phyloP scores from a whole-genome alignment of 345 rosid species.

The Angophora floribunda region DNA sequence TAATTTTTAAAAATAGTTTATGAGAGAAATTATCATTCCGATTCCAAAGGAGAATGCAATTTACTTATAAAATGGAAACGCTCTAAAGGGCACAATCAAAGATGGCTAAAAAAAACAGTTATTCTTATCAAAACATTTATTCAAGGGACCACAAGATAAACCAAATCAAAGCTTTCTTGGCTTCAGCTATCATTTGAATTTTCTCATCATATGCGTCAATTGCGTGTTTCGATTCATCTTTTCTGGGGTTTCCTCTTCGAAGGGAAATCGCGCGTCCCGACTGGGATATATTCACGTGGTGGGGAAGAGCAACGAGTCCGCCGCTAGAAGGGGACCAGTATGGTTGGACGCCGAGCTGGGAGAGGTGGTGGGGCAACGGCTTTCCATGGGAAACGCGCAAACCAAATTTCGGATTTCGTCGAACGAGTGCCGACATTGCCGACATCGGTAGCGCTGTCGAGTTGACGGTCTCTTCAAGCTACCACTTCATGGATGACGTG shows the following conservation, averaged over 20 bases:
- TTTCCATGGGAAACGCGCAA: not conserved
- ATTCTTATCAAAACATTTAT: not conserved
- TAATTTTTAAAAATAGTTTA: not conserved
- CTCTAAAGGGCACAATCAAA: rapidly evolving
- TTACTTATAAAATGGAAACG: not conserved
- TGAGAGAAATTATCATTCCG: not conserved
- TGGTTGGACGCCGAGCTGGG: not conserved
- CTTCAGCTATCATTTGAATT: not conserved
- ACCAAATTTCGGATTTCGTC: not conserved
- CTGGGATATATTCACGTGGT: not conserved
- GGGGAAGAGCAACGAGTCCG: too few species aligned
- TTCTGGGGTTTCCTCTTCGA: rapidly evolving
- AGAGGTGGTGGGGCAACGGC: not conserved
- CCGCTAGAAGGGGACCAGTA: not conserved
- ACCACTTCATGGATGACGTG: not conserved
- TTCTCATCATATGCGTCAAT: not conserved
- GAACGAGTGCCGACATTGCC: not conserved
- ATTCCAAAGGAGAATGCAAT: rapidly evolving
- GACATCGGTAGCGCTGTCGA: not conserved
- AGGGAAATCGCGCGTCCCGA: not conserved
- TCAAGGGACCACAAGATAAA: not conserved
- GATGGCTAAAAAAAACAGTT: not conserved
- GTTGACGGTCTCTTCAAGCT: not conserved
- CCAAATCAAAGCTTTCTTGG: not conserved
- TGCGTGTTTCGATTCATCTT: not conserved